These are phyloP conservation scores for Silene uniflora DNA, from an alignment of 148 eudicot species.

Conservation along the genomic window DNA sequence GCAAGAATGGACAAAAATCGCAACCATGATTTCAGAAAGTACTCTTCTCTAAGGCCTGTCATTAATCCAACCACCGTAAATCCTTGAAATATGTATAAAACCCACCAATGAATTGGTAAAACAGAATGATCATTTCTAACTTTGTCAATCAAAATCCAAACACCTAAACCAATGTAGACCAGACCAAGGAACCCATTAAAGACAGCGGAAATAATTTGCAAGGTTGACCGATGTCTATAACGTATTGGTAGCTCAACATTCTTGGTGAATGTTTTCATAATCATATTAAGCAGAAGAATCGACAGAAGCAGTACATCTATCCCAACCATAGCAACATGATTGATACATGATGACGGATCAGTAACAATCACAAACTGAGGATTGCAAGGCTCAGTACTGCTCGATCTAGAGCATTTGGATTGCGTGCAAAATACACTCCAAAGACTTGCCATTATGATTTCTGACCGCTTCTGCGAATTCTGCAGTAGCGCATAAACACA, in stretches of 20 bases:
- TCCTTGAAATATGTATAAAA: conserved; percentile 54
- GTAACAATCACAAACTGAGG: conserved; percentile 34
- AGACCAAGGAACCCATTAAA: conserved; percentile 60
- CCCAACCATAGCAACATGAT: conserved; percentile 52
- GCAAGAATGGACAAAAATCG: conserved; percentile 48
- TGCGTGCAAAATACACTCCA: conserved; percentile 36
- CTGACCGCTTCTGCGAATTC: conserved; percentile 5
- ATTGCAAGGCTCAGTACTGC: conserved; percentile 35
- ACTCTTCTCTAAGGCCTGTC: conserved; percentile 46
- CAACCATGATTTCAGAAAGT: conserved; percentile 33
- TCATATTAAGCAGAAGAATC: conserved; percentile 39
- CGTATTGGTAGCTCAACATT: conserved; percentile 15
- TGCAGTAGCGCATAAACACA: conserved; percentile 12
- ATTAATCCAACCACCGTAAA: conserved; percentile 42
- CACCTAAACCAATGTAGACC: conserved; percentile 42
- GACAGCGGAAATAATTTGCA: conserved; percentile 49
- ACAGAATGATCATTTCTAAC: conserved; percentile 23
- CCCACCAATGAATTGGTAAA: conserved; percentile 61
- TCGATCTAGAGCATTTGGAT: conserved; percentile 26
- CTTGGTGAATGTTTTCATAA: conserved; percentile 36
- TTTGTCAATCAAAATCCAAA: conserved; percentile 39
- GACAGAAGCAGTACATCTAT: conserved; percentile 53
- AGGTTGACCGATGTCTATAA: conserved; percentile 27
- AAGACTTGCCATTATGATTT: conserved; percentile 26
- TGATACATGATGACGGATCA: conserved; percentile 73